These are phyloP conservation scores for Saccharomycopsis synnaedendra DNA, from an alignment of 805 yeast species.

Conservation along the genomic window DNA sequence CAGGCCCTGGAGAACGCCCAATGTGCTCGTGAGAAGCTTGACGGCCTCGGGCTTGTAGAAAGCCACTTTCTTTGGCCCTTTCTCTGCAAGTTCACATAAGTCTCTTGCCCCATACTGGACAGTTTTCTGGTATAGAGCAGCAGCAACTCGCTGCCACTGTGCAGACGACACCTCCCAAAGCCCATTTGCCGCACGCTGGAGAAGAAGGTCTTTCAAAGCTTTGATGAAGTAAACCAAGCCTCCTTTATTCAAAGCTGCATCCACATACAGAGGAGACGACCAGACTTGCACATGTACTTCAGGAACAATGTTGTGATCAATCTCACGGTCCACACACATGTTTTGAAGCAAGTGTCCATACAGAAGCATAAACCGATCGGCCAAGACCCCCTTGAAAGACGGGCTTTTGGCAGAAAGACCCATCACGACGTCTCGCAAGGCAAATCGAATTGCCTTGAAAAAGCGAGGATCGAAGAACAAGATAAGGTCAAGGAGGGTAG, in stretches of 20 bases:
- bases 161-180: not conserved
- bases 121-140: not conserved
- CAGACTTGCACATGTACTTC: conserved; percentile 76
- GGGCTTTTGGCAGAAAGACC: conserved; percentile 46
- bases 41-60: not conserved
- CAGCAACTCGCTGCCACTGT: not conserved
- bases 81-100: not conserved
- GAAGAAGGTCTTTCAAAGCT: not conserved
- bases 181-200: not conserved
- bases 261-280: conserved; percentile 66
- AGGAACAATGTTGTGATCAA: conserved; percentile 66
- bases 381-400: conserved; percentile 25
- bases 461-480: conserved; percentile 49
- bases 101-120: not conserved
- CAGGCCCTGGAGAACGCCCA: conserved; percentile 3
- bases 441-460: conserved; percentile 38
- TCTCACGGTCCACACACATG: conserved; percentile 61
- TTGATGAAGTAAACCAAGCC: not conserved
- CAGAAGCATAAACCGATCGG: not conserved
- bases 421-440: conserved; percentile 36
- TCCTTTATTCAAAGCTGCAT: not conserved
- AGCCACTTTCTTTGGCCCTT: not conserved
- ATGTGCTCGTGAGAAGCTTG: not conserved
- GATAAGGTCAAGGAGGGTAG: conserved; percentile 25
- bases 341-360: conserved; percentile 3